Evolutionary conservation across 176 grass and related monocot genomes (phyloP), one percentile per base, ranked within the genome.

Genomic region (Microstegium vimineum): DNA sequence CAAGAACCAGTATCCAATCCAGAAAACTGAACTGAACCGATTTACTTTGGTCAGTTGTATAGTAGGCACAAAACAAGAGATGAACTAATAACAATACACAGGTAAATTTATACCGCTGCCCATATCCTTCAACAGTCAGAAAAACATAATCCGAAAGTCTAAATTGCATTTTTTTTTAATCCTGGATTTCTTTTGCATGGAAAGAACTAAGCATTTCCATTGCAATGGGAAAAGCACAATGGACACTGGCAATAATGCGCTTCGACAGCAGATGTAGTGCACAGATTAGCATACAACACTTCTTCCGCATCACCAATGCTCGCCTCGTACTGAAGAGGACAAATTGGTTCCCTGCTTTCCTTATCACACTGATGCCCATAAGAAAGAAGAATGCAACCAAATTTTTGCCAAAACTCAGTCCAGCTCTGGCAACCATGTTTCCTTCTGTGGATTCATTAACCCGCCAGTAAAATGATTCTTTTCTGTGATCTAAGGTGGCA

Each of bases 401-500:
- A 31, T 61, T 57, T n/a, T 77, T 78, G 32, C 22, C 18, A 18
- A 80, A 25, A 37, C 20, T 69, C 35, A 45, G 38, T 62, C 17
- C 84, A 89, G 62, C 47, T 25, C 31, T 70, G 56, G 18, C 38
- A 51, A 68, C 73, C 61, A 83, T 74, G 38, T 66, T 85, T 77
- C 45, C 1, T 71, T 73, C 78, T 23, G 66, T 78, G 23, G 54
- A 71, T 66, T 77, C 66, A 82, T 82, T 65, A 89, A 33, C 72
- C 46, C 6, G 46, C 61, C 49, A 41, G 49, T 77, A 74, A n/a
- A n/a, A 17, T 23, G 65, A 74, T 74, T 86, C 32, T 57, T 77
- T 86, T 43, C 74, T 86, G 83, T 51, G 77, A 68, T 78, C 73
- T 86, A 68, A 68, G 49, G 9, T 75, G 47, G 49, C 62, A 79